Base-by-base conservation (phyloP, 129 eudicot genomes). In the Flaveria sonorensis region DNA sequence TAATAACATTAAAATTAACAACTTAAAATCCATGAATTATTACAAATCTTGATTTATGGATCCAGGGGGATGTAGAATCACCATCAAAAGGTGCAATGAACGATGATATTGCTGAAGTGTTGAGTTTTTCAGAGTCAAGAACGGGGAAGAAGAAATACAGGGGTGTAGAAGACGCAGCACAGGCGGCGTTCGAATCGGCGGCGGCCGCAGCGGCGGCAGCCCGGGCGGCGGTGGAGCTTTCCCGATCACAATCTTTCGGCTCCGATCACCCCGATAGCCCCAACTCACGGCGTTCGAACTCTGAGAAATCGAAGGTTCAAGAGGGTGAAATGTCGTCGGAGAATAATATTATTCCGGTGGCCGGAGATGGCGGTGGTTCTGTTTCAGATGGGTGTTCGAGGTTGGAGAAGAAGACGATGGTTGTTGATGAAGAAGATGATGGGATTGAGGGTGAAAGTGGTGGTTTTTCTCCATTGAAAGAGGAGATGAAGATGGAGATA, bases 141-240 rank as follows among this genome's bases (percentile, higher is more conserved):
- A 86, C 77, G 13, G 72, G 76, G 71, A 86, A 60, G 85, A 84
- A 72, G 40, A 84, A 91, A 39, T 94, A 84, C 77, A 86, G 70
- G 68, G 93, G 91, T 48, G 97, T 85, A 16, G 92, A 93, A 63
- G 89, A 89, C 68, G 99, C 99, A 24, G 97, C 99, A 56, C 93
- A 94, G 61, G 97, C 87, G 40, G 99, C 99, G 23, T 94, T 84
- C 62, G 82, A 86, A 63, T 87, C 97, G 0, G 97, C 99, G 0
- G 93, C 93, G 71, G 79, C 87, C 76, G 97, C 98, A 36, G 98
- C 98, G 2, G 89, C 81, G 0, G 99, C 99, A 1, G 99, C 99
- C 42, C 79, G 90, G 65, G 97, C 96, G 2, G 97, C 97, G 13
- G 97, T 94, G 46, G 92, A 91, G 78, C 96, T 94, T 46, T 87